Conservation (phyloP, 2,329 filamentous ascomycete species). For the Scedosporium boydii region DNA sequence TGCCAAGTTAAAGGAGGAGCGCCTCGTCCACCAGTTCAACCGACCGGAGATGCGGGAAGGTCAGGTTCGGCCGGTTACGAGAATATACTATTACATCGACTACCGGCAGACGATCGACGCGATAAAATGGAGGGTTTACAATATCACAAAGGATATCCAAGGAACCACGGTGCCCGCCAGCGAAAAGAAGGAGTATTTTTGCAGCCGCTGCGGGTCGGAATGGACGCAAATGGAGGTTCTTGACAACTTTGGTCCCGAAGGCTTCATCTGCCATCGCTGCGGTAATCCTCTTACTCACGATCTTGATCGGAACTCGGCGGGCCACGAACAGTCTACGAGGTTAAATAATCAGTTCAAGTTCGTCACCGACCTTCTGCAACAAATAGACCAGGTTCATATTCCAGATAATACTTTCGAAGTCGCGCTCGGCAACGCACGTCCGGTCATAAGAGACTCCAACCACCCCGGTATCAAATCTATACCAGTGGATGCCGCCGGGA, state of each 20-base stretch:
- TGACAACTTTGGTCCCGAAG: slow-evolving; percentile 58
- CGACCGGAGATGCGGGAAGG: slow-evolving; percentile 69
- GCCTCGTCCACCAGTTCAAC: slow-evolving; percentile 38
- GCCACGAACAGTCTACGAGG: slow-evolving; percentile 62
- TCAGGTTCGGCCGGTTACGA: slow-evolving; percentile 69
- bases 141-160: slow-evolving; percentile 81
- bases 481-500: slow-evolving; percentile 41
- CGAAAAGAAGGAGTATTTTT: slow-evolving; percentile 89
- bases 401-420: slow-evolving; percentile 67
- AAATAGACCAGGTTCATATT: slow-evolving; percentile 66
- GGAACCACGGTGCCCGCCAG: slow-evolving; percentile 67
- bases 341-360: slow-evolving; percentile 74
- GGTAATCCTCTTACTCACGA: slow-evolving; percentile 53
- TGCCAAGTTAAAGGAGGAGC: slow-evolving; percentile 74
- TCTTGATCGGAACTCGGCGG: slow-evolving; percentile 57
- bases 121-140: slow-evolving; percentile 89
- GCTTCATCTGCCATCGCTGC: slow-evolving; percentile 81
- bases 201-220: slow-evolving; percentile 69
- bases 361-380: slow-evolving; percentile 64
- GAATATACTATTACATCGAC: slow-evolving; percentile 96
- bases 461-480: slow-evolving; percentile 55
- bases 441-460: slow-evolving; percentile 56
- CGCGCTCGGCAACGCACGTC: slow-evolving; percentile 52
- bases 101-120: slow-evolving; percentile 90
- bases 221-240: slow-evolving; percentile 88